Percentiles rank a stretch among this genome's conserved stretches.
phyloP scores from a whole-genome alignment of 192 early-diverging fungal species.

The Coemansia sp. region DNA sequence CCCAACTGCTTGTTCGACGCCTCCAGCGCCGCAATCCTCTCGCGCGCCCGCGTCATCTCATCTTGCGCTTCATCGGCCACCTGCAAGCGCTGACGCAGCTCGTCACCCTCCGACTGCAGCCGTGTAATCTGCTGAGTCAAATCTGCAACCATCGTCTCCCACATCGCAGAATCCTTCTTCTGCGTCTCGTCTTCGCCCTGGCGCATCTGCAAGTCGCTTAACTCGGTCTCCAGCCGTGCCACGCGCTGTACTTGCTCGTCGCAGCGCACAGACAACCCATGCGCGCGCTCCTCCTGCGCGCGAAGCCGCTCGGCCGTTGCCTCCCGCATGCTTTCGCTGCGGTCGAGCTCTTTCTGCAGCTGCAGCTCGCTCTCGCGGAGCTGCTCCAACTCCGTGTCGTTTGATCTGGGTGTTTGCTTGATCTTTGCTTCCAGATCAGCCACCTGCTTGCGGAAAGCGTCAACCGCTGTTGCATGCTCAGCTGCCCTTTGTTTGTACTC shows the following conservation, averaged over 20 bases:
- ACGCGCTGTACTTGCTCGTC: conserved; percentile 40
- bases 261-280: conserved; percentile 11
- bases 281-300: conserved; percentile 22
- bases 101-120: conserved; percentile 19
- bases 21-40: neutral
- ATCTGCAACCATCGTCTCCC: conserved; percentile 17
- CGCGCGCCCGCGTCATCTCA: neutral
- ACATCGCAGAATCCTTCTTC: conserved; percentile 2
- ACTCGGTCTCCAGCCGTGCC: conserved; percentile 40
- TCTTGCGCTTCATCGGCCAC: conserved; percentile 14
- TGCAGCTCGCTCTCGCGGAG: conserved; percentile 30
- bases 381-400: conserved; percentile 20
- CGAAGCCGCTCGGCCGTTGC: neutral
- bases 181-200: neutral
- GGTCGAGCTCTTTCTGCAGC: conserved; percentile 28
- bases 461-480: conserved; percentile 13
- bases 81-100: conserved; percentile 22
- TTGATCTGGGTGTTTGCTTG: neutral
- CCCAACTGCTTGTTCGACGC: neutral
- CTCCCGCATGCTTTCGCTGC: conserved; percentile 14
- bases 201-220: conserved; percentile 25
- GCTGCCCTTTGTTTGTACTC: conserved; percentile 18
- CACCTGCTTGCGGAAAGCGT: conserved; percentile 22
- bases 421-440: conserved; percentile 17
- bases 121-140: conserved; percentile 16